These are phyloP conservation scores for Ogataea kodamae DNA, from an alignment of 805 yeast species.

Conservation along the genomic window DNA sequence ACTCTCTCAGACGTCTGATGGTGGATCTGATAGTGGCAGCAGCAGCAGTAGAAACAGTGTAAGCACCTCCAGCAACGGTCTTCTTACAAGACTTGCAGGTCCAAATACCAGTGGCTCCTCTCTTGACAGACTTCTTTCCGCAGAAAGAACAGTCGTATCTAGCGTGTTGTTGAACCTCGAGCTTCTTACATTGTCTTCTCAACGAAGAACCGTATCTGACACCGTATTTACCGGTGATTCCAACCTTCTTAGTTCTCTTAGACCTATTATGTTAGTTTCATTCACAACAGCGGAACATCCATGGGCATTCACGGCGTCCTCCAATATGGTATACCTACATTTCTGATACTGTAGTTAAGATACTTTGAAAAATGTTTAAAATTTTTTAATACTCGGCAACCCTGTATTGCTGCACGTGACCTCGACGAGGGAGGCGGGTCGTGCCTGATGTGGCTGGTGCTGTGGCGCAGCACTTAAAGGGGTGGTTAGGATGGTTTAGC, in stretches of 20 bases:
- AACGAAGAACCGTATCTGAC: conserved; percentile 99
- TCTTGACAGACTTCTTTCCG: conserved; percentile 97
- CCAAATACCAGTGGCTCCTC: conserved; percentile 99
- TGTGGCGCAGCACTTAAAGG: conserved; percentile 2
- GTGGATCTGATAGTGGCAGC: conserved; percentile 99
- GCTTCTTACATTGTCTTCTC: conserved; percentile 99
- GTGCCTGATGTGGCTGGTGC: conserved; percentile 1
- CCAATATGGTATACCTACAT: conserved; percentile 9
- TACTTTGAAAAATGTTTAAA: conserved; percentile 12
- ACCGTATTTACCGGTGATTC: conserved; percentile 99
- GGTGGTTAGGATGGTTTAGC: too few species aligned
- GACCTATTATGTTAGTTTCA: conserved; percentile 56
- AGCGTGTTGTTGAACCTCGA: conserved; percentile 98
- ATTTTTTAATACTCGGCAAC: conserved; percentile 8
- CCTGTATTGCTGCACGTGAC: conserved; percentile 8
- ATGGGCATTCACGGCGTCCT: background rate
- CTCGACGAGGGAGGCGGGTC: background rate
- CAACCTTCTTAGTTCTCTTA: conserved; percentile 99
- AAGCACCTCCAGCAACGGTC: conserved; percentile 99
- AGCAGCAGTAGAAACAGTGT: conserved; percentile 98
- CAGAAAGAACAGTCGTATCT: conserved; percentile 99
- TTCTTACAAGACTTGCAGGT: conserved; percentile 89
- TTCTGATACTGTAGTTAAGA: conserved; percentile 12
- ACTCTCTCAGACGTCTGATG: conserved; percentile 99
- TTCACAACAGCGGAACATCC: background rate